Conservation (phyloP, 495 filamentous ascomycete genomes). For the Tuber calosporum region DNA sequence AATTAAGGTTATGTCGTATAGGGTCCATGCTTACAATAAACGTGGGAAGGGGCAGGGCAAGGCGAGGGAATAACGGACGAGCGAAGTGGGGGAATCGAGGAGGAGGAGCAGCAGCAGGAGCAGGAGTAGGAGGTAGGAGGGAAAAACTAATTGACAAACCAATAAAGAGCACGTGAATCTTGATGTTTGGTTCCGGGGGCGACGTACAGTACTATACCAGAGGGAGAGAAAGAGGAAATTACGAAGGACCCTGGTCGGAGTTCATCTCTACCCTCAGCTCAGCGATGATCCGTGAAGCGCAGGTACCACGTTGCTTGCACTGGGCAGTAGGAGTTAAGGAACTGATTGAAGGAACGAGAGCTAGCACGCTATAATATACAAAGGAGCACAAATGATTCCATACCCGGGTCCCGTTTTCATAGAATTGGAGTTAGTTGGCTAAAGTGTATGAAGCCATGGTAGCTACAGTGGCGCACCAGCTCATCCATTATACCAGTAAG, state of each 20-base stretch:
- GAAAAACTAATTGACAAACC: not conserved
- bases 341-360: too few relatives aligned
- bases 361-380: not conserved
- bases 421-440: not conserved
- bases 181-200: not conserved
- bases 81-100: not conserved
- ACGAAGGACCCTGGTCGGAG: not conserved
- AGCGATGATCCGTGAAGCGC: not conserved
- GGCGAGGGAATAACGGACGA: not conserved
- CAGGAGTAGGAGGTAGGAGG: not conserved
- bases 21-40: not conserved
- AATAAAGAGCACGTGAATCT: not conserved
- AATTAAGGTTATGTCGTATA: not conserved
- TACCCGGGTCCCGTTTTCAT: not conserved
- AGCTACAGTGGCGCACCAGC: not conserved
- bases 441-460: not conserved
- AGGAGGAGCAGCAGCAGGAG: not conserved
- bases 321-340: not conserved
- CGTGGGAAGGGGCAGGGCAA: not conserved
- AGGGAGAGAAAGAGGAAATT: not conserved
- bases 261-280: not conserved
- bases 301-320: not conserved
- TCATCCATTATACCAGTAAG: not conserved
- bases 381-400: not conserved
- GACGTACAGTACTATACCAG: not conserved